Base-by-base conservation (phyloP, 2,329 filamentous ascomycete genomes). In the Hortaea sp. region DNA sequence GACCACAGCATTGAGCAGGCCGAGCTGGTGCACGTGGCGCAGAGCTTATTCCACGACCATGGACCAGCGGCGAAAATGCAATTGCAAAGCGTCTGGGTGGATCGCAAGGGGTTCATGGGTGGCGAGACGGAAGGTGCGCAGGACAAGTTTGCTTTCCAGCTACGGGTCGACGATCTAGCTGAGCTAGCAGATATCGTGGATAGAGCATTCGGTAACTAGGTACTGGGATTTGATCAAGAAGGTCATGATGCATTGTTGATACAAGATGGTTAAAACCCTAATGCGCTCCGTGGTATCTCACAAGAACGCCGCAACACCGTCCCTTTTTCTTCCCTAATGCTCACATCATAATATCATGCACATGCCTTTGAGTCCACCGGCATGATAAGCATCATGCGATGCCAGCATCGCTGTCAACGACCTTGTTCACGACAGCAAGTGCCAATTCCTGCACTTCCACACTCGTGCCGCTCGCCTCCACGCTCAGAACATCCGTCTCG, bases 31-130 rank as follows among this genome's bases (percentile, higher is more conserved):
- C 82, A 85, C 59, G 82, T 83, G 0, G 84, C 84, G 44, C 75
- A 84, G 63, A 82, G 79, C 50, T 64, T 85, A 60, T 73, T 70
- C 34, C 77, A 82, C 52, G 84, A 88, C 55, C 82, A 86, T 62
- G 72, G 76, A 4, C 80, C 84, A 0, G 79, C 80, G 3, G 76
- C 75, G 63, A 61, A 76, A 57, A 56, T 80, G 12, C 81, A 78
- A 1, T 59, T 87, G 34, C 71, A 69, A 53, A 80, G 74, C 47
- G 75, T 74, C 12, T 88, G 81, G 81, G 85, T 87, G 55, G 74
- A 74, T 46, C 65, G 80, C 32, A 70, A 70, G 1, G 75, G 68
- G 0, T 57, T 62, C 6, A 73, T 72, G 68, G 71, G 70, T 1
- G 71, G 68, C 41, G 58, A 69, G 41, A 57, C 66, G 1, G 67